Conservation (phyloP, 352 stramenopile genomes). For the Pythium sukuiense region DNA sequence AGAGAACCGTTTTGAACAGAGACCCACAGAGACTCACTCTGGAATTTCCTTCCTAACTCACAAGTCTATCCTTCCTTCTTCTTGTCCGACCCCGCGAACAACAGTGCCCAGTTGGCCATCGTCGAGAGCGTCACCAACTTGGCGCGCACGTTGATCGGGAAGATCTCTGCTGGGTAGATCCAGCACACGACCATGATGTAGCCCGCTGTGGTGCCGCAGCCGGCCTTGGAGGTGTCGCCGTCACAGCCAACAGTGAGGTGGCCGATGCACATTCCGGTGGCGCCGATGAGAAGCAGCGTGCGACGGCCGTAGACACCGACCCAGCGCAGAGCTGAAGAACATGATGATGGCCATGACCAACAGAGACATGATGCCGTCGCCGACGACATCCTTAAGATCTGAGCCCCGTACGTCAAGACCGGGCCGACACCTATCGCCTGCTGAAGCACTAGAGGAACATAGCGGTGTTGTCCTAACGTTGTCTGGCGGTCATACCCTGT, state of each 20-base stretch:
- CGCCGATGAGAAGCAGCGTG: constrained; percentile 38
- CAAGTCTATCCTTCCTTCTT: no score
- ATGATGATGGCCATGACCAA: constrained; percentile 40
- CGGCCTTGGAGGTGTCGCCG: constrained; percentile 26
- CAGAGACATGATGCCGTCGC: constrained; percentile 36
- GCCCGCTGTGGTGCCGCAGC: constrained; percentile 25
- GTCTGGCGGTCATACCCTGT: background rate
- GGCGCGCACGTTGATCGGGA: constrained; percentile 45
- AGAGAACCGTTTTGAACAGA: no score
- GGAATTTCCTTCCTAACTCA: no score
- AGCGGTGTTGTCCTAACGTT: constrained; percentile 14
- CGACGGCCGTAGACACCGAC: constrained; percentile 42
- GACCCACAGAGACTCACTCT: no score
- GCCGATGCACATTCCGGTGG: constrained; percentile 42
- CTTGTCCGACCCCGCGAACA: constrained; percentile 11
- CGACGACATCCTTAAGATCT: constrained; percentile 43
- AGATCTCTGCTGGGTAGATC: constrained; percentile 65
- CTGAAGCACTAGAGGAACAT: constrained; percentile 44
- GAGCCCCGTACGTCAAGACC: constrained; percentile 38
- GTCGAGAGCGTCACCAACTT: constrained; percentile 39
- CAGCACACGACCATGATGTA: constrained; percentile 53
- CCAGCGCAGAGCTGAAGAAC: constrained; percentile 36
- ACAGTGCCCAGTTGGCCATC: constrained; percentile 32
- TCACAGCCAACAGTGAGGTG: constrained; percentile 42
- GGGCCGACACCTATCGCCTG: constrained; percentile 45